Percentiles rank a stretch among this genome's conserved stretches.
Evolutionary conservation across 805 yeast genomes (phyloP).

Genomic region (Barnettozyma wickerhamii): DNA sequence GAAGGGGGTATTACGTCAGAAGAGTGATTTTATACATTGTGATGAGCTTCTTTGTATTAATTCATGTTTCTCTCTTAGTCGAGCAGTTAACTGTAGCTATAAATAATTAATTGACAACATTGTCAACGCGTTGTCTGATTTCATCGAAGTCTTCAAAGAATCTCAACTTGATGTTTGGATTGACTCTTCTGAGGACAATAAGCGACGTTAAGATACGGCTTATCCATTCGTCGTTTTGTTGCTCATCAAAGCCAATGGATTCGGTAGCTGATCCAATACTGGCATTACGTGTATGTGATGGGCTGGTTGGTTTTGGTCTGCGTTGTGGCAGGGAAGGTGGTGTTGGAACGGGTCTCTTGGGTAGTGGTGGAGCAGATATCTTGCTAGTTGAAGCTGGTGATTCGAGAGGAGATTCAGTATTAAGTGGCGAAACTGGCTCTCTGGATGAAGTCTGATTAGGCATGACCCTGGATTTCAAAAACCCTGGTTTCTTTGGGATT

Average conservation of each 20-base stretch:
- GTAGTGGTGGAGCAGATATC: slow-evolving; percentile 24
- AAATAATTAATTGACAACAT: no score
- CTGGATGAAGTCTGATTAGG: slow-evolving; percentile 3
- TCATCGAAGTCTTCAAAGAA: slow-evolving; percentile 23
- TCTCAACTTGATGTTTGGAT: slow-evolving; percentile 14
- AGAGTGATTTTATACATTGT: slow-evolving; percentile 24
- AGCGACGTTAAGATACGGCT: slow-evolving; percentile 36
- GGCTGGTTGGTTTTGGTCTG: no score
- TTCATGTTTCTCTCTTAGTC: slow-evolving; percentile 16
- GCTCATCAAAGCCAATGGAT: slow-evolving; percentile 33
- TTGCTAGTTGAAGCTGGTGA: neutral
- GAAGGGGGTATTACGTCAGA: no score
- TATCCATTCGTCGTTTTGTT: slow-evolving; percentile 53
- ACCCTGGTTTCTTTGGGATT: slow-evolving; percentile 22
- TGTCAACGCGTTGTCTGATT: slow-evolving; percentile 22
- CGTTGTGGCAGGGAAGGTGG: slow-evolving; percentile 26
- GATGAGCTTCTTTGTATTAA: slow-evolving; percentile 21
- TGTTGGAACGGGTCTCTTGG: slow-evolving; percentile 25
- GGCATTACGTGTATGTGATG: neutral
- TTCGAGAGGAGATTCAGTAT: neutral
- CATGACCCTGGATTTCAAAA: slow-evolving; percentile 9
- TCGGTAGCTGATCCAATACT: slow-evolving; percentile 19
- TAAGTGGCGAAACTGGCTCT: neutral
- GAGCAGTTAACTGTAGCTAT: no score
- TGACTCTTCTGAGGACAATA: slow-evolving; percentile 17